phyloP scores from a whole-genome alignment of 345 rosid species.

The Tarenaya hassleriana region DNA sequence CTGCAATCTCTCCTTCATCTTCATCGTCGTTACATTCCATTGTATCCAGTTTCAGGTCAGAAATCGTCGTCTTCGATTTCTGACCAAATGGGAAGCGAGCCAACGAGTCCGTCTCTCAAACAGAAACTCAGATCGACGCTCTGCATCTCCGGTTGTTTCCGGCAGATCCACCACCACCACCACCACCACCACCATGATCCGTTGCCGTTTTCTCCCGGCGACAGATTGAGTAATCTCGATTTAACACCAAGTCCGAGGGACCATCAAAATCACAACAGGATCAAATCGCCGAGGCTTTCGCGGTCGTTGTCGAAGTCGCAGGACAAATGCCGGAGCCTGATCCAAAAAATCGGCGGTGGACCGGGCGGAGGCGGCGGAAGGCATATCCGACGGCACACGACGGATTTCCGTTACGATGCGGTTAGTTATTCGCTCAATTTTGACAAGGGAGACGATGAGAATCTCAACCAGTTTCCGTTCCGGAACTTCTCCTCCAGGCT shows the following conservation, averaged over 20 bases:
- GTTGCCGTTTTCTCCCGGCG: background rate
- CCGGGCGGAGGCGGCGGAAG: background rate
- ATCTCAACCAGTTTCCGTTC: slow-evolving; percentile 13
- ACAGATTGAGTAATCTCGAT: background rate
- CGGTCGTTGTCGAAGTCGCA: slow-evolving; percentile 31
- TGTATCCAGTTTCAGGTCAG: too few species aligned
- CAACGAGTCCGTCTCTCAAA: too few species aligned
- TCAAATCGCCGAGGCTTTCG: slow-evolving; percentile 24
- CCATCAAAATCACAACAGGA: background rate
- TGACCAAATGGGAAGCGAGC: too few species aligned
- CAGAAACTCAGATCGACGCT: too few species aligned
- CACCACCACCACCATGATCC: too few species aligned
- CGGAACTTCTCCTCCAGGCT: slow-evolving; percentile 29
- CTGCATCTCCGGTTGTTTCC: too few species aligned
- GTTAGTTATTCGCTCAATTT: slow-evolving; percentile 34
- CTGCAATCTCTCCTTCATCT: too few species aligned
- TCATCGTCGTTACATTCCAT: too few species aligned
- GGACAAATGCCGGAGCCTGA: slow-evolving; percentile 19
- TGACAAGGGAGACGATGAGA: slow-evolving; percentile 24
- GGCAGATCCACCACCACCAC: too few species aligned
- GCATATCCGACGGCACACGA: slow-evolving; percentile 24
- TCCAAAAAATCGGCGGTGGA: slow-evolving; percentile 12
- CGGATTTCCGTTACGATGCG: slow-evolving; percentile 28
- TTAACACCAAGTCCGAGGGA: too few species aligned
- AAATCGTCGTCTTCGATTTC: too few species aligned